These are phyloP conservation scores for Blastobotrys buckinghamii DNA, from an alignment of 1,139 yeast species.

Conservation along the genomic window DNA sequence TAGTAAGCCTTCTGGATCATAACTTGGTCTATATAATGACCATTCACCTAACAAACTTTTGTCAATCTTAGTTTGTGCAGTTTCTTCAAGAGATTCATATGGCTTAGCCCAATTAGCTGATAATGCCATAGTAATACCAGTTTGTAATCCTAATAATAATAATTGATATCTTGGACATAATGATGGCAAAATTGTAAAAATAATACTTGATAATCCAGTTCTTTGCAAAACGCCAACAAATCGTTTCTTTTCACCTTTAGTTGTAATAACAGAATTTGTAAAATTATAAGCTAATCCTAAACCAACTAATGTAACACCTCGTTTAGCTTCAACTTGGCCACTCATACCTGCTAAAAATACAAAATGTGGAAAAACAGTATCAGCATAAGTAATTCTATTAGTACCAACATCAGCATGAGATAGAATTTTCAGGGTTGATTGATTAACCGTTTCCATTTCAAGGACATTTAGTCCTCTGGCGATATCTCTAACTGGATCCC, in stretches of 20 bases:
- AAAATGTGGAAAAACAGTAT: conserved; percentile 36
- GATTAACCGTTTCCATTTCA: conserved; percentile 35
- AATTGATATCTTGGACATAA: conserved; percentile 22
- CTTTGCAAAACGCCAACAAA: conserved; percentile 36
- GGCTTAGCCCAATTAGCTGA: conserved; percentile 29
- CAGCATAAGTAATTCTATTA: conserved; percentile 31
- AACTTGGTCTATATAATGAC: conserved; percentile 25
- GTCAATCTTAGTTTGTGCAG: conserved; percentile 35
- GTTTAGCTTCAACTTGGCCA: conserved; percentile 16
- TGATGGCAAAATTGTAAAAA: conserved; percentile 20
- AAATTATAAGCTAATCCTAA: conserved; percentile 33
- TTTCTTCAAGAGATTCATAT: conserved; percentile 23
- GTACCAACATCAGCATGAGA: conserved; percentile 30
- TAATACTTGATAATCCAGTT: conserved; percentile 31
- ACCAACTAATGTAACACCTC: conserved; percentile 30
- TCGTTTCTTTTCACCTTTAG: conserved; percentile 23
- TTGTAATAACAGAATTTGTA: conserved; percentile 11
- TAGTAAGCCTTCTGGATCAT: conserved; percentile 37
- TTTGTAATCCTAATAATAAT: conserved; percentile 26
- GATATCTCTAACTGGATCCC: conserved; percentile 30
- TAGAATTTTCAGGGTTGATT: conserved; percentile 22
- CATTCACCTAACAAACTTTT: conserved; percentile 20
- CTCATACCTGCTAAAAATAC: conserved; percentile 34
- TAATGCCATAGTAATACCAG: conserved; percentile 23
- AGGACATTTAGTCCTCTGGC: conserved; percentile 33